phyloP scores from a whole-genome alignment of 1,139 yeast genomes.

The Sugiyamaella sp. region DNA sequence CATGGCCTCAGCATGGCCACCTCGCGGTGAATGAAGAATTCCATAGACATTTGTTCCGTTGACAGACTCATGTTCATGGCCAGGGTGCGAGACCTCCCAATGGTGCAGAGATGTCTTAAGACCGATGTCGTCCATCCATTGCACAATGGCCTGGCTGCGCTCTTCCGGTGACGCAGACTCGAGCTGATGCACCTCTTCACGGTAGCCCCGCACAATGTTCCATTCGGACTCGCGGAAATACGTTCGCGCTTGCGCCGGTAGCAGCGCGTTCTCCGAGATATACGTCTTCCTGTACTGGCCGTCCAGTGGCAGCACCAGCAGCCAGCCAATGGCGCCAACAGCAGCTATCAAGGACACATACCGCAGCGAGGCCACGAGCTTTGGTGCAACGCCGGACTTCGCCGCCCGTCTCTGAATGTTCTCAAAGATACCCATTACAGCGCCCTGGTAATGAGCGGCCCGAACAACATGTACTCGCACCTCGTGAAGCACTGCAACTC shows the following conservation, averaged over 20 bases:
- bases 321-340: conserved; percentile 65
- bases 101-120: conserved; percentile 61
- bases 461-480: no score
- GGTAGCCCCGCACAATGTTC: conserved; percentile 86
- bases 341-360: conserved; percentile 62
- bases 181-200: conserved; percentile 56
- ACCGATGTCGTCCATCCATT: conserved; percentile 75
- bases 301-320: conserved; percentile 69
- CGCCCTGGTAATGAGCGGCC: neutral
- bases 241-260: conserved; percentile 95
- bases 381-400: conserved; percentile 38
- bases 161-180: conserved; percentile 39
- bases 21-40: conserved; percentile 87
- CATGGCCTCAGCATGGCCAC: conserved; percentile 96
- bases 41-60: conserved; percentile 70
- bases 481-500: no score
- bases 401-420: conserved; percentile 39
- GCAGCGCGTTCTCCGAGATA: conserved; percentile 91
- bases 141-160: conserved; percentile 51
- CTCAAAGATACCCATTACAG: conserved; percentile 45
- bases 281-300: conserved; percentile 85
- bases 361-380: conserved; percentile 51
- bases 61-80: conserved; percentile 39
- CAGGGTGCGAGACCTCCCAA: conserved; percentile 43
- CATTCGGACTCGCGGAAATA: conserved; percentile 94